These are phyloP conservation scores for Neocucurbitaria cava DNA, from an alignment of 2,329 filamentous ascomycete genomes.

Conservation along the genomic window DNA sequence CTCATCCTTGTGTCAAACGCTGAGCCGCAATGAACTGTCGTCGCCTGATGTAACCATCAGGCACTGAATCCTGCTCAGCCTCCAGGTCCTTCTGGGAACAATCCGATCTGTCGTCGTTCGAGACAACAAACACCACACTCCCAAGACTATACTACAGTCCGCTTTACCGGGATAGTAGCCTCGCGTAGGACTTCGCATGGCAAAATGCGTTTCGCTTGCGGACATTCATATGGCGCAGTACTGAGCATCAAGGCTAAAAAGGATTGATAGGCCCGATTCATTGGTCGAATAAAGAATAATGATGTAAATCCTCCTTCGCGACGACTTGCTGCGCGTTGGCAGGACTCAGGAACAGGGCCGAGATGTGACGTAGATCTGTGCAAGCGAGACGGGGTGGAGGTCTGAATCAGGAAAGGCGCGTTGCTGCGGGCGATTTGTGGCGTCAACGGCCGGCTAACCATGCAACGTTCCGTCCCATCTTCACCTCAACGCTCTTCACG, in stretches of 20 bases:
- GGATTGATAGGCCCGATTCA: constrained; percentile 10
- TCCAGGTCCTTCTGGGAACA: background rate
- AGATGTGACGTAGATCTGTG: constrained; percentile 1
- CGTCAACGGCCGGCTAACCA: constrained; percentile 3
- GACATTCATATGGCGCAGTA: background rate
- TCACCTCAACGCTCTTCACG: constrained; percentile 2
- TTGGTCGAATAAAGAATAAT: constrained; percentile 21
- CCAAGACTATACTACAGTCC: background rate
- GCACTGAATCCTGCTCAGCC: background rate
- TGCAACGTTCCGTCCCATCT: constrained; percentile 11
- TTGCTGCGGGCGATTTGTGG: constrained; percentile 14
- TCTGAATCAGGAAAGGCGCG: constrained; percentile 15
- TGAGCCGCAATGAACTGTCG: background rate
- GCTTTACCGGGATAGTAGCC: background rate
- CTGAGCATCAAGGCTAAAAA: constrained; percentile 7
- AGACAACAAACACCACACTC: background rate
- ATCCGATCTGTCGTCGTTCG: background rate
- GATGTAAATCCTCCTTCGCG: constrained; percentile 26
- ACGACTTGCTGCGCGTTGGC: constrained; percentile 9
- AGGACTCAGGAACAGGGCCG: constrained; percentile 16
- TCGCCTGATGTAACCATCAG: background rate
- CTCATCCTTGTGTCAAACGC: background rate
- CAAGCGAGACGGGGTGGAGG: constrained; percentile 9
- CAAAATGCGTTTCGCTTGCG: constrained; percentile 15
- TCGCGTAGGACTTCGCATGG: constrained; percentile 13